Conservation (phyloP, 257 asterid species). For the Solanum pinnatisectum region DNA sequence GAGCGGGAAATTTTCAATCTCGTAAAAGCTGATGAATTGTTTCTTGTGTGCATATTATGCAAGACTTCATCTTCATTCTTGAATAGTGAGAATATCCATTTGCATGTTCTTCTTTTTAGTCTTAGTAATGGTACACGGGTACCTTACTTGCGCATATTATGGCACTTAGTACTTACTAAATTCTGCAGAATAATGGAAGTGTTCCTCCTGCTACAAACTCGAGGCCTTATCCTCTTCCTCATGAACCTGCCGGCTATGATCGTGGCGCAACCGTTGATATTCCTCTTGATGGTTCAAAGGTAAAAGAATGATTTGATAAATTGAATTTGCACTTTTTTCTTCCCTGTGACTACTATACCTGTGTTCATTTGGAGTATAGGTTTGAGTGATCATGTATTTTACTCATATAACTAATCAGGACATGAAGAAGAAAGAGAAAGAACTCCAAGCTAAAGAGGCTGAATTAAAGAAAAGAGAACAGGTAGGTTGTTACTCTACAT, state of each 20-base stretch:
- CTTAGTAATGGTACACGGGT: neutral
- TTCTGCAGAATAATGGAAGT: slow-evolving; percentile 59
- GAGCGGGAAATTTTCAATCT: neutral
- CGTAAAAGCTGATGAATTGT: neutral
- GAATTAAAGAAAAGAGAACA: slow-evolving; percentile 75
- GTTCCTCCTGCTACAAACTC: slow-evolving; percentile 51
- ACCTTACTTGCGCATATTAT: neutral
- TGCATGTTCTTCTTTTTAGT: neutral
- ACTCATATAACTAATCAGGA: slow-evolving; percentile 33
- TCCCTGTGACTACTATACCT: neutral
- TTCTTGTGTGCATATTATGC: neutral
- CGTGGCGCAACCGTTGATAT: slow-evolving; percentile 70
- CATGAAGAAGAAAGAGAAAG: slow-evolving; percentile 60
- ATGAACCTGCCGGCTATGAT: slow-evolving; percentile 70
- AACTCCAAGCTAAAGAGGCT: slow-evolving; percentile 85
- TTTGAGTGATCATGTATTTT: neutral
- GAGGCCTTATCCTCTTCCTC: slow-evolving; percentile 86
- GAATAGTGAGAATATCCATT: slow-evolving; percentile 5
- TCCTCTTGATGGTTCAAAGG: slow-evolving; percentile 66
- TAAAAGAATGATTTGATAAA: neutral
- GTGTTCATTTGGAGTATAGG: neutral
- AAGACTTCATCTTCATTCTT: neutral
- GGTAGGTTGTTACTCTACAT: slow-evolving; percentile 24
- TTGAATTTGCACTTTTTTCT: neutral
- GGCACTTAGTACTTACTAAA: slow-evolving; percentile 4